Evolutionary conservation across 2,329 filamentous ascomycete species (phyloP).

Genomic region (Cladosporium austrohemisphaericum): DNA sequence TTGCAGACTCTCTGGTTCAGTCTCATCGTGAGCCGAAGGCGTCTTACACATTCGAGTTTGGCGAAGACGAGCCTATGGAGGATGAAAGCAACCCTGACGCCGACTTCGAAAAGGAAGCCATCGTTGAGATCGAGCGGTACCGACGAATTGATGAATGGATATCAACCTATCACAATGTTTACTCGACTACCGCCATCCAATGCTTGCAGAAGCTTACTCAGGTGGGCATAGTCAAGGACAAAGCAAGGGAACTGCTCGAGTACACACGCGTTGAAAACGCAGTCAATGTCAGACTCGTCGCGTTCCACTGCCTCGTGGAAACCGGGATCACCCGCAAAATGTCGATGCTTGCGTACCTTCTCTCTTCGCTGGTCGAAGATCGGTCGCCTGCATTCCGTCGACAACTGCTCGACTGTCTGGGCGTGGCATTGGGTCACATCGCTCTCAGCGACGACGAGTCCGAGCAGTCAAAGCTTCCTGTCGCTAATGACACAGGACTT

Average conservation of each 20-base stretch:
- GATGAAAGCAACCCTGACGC: conserved; percentile 50
- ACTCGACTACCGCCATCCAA: conserved; percentile 58
- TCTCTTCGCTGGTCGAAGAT: conserved; percentile 55
- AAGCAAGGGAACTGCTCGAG: conserved; percentile 56
- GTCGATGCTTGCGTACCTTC: conserved; percentile 53
- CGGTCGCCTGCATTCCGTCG: conserved; percentile 56
- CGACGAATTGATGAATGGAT: conserved; percentile 65
- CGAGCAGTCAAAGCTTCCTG: conserved; percentile 29
- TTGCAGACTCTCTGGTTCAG: conserved; percentile 53
- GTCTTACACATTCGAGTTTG: conserved; percentile 35
- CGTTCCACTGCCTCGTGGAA: conserved; percentile 56
- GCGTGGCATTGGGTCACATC: conserved; percentile 54
- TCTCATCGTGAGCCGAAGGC: conserved; percentile 28
- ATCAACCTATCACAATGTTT: conserved; percentile 61
- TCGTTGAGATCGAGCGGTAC: conserved; percentile 61
- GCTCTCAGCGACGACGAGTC: conserved; percentile 52
- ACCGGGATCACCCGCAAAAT: conserved; percentile 52
- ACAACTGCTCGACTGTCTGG: conserved; percentile 51
- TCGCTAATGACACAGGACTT: conserved; percentile 42
- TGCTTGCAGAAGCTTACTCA: conserved; percentile 55
- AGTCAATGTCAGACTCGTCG: conserved; percentile 56
- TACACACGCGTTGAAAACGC: conserved; percentile 59
- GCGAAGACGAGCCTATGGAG: conserved; percentile 46
- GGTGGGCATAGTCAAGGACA: conserved; percentile 50
- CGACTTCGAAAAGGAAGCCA: conserved; percentile 52